Percentiles rank a stretch among this genome's conserved stretches.
Evolutionary conservation across 345 rosid species (phyloP).

Genomic region (Murraya koenigii): DNA sequence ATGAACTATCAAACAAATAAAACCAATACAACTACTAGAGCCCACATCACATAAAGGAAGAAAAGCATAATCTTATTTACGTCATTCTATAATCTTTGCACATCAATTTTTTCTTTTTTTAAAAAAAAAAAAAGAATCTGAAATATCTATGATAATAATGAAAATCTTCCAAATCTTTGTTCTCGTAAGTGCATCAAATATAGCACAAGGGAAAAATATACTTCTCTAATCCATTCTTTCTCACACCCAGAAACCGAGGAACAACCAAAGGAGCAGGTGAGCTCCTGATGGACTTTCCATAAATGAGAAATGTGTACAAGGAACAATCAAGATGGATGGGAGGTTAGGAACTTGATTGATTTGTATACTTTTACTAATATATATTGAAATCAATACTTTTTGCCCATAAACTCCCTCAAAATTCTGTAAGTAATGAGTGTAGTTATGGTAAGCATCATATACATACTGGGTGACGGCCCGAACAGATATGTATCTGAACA

Average conservation of each 20-base stretch:
- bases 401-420: not conserved
- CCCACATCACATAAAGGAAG: not conserved
- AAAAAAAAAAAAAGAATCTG: too few species aligned
- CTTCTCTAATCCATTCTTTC: not conserved
- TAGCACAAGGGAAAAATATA: not conserved
- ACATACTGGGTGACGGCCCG: slow-evolving; percentile 93
- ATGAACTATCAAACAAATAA: not conserved
- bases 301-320: not conserved
- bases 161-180: not conserved
- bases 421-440: not conserved
- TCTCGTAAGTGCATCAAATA: not conserved
- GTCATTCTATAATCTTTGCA: not conserved
- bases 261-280: not conserved
- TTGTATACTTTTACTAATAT: not conserved
- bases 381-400: not conserved
- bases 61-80: not conserved
- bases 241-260: not conserved
- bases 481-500: slow-evolving; percentile 62
- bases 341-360: not conserved
- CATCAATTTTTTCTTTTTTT: not conserved
- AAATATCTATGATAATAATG: not conserved
- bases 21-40: not conserved
- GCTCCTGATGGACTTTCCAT: not conserved
- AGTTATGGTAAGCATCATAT: slow-evolving; percentile 9
- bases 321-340: not conserved